Base-by-base conservation (phyloP, 345 rosid genomes). In the Trapa incisa region DNA sequence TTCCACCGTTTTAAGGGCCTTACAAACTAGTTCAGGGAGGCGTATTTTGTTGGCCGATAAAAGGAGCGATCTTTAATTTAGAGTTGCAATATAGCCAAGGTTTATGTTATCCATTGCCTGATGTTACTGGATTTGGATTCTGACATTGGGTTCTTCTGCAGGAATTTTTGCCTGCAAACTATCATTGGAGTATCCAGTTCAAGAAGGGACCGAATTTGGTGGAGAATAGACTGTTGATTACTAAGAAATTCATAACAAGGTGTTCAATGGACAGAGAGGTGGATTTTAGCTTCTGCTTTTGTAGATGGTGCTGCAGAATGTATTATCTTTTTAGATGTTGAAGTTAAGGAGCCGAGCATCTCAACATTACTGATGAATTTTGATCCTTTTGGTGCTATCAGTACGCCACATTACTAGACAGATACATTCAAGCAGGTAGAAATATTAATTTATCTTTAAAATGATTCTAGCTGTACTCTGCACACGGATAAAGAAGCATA, bases 371-470 rank as follows among this genome's bases (percentile, higher is more conserved):
- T 94, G 75, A 79, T 91, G 87, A 87, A 89, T 64, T 73, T 85
- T 74, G 99, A 94, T 80, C 96, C 97, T 45, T 88, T 76, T 74
- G 79, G 74, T 82, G 95, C 97, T 50, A 77, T 87, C 85, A 91
- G 95, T 47, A 86, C 88, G 6, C 99, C 97, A 0, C 94, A 90
- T 74, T 91, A 93, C 83, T 96, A 90, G 74, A 93, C 97, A 0
- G 94, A 92, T 53, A 91, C 97, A 1, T 94, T 91, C 78, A 88
- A 87, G 81, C 98, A 93, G 89, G 98, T 86, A 82, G 62, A 64
- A 15, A 7, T 14, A 10, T 4, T 41, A 8, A 41, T 3, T 3
- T 41, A 41, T 41, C 43, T 8, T 41, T 41, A 4, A 41, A 41
- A 41, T 1, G 43, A 38, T 12, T 35, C 65, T 35, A 45, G 22